Evolutionary conservation across 495 filamentous ascomycete genomes (phyloP).

Genomic region (Echria macrotheca): DNA sequence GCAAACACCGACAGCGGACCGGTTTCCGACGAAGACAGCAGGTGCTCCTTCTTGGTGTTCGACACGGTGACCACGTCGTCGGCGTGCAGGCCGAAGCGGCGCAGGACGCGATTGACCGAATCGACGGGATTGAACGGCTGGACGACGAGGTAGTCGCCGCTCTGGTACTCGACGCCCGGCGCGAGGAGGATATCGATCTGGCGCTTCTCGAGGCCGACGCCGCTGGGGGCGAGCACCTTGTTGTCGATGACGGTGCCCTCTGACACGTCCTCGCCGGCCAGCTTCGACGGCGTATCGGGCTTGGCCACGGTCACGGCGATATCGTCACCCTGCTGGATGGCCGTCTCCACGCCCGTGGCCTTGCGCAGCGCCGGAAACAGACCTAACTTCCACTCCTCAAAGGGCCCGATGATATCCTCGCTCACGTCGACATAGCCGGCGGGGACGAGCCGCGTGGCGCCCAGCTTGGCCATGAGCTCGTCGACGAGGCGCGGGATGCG

Average conservation of each 20-base stretch:
- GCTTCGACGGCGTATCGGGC: slow-evolving; percentile 14
- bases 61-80: slow-evolving; percentile 35
- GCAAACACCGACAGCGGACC: slow-evolving; percentile 50
- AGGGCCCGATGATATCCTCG: slow-evolving; percentile 55
- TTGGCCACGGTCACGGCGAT: slow-evolving; percentile 9
- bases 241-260: slow-evolving; percentile 43
- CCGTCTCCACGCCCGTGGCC: slow-evolving; percentile 7
- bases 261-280: slow-evolving; percentile 17
- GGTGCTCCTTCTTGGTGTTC: slow-evolving; percentile 24
- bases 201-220: slow-evolving; percentile 50
- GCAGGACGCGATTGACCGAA: slow-evolving; percentile 40
- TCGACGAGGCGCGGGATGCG: slow-evolving; percentile 58
- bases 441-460: slow-evolving; percentile 43
- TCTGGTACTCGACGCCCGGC: slow-evolving; percentile 54
- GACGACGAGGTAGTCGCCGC: slow-evolving; percentile 59
- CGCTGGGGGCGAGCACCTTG: slow-evolving; percentile 45
- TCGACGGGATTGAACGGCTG: slow-evolving; percentile 55
- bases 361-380: slow-evolving; percentile 15
- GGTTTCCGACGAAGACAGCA: slow-evolving; percentile 45
- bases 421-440: slow-evolving; percentile 51
- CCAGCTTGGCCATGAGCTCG: slow-evolving; percentile 39
- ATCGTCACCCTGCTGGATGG: slow-evolving; percentile 8
- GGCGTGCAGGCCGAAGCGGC: slow-evolving; percentile 42
- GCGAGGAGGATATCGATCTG: slow-evolving; percentile 57
- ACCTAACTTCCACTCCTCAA: slow-evolving; percentile 46